Evolutionary conservation across 176 grass and related monocot species (phyloP).

Genomic region (Saccharum officinarum): DNA sequence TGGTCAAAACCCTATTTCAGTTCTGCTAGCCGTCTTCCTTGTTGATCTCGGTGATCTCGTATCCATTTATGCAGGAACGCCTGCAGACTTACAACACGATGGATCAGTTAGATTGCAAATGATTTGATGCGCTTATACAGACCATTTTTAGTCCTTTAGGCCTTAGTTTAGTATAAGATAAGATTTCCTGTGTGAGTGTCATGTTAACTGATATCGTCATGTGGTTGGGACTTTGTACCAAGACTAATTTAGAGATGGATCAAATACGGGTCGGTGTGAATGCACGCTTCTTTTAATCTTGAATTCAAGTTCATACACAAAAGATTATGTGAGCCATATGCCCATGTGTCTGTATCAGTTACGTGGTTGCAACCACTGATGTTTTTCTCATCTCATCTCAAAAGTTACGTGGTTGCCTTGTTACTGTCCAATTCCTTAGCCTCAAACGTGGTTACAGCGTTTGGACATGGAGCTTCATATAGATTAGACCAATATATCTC

Average conservation of each 20-base stretch:
- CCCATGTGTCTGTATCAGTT: background rate
- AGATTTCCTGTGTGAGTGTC: background rate
- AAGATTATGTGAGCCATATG: background rate
- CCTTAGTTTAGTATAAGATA: background rate
- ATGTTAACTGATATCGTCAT: background rate
- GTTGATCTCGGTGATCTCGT: background rate
- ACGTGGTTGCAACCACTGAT: background rate
- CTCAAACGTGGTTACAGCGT: background rate
- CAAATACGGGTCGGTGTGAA: background rate
- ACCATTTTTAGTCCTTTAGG: background rate
- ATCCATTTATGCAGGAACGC: background rate
- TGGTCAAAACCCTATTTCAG: slow-evolving; percentile 10
- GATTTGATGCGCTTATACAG: background rate
- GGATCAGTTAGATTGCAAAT: background rate
- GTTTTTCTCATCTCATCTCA: background rate
- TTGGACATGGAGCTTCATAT: background rate
- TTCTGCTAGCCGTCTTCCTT: background rate
- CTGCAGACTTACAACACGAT: background rate
- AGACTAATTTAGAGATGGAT: background rate
- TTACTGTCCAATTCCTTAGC: background rate
- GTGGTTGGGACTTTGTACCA: background rate
- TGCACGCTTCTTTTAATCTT: background rate
- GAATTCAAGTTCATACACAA: background rate
- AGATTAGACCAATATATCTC: background rate
- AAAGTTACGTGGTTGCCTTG: background rate